Evolutionary conservation across 1,284 basidiomycete species (phyloP).

Genomic region (Rhizopogon parksii): DNA sequence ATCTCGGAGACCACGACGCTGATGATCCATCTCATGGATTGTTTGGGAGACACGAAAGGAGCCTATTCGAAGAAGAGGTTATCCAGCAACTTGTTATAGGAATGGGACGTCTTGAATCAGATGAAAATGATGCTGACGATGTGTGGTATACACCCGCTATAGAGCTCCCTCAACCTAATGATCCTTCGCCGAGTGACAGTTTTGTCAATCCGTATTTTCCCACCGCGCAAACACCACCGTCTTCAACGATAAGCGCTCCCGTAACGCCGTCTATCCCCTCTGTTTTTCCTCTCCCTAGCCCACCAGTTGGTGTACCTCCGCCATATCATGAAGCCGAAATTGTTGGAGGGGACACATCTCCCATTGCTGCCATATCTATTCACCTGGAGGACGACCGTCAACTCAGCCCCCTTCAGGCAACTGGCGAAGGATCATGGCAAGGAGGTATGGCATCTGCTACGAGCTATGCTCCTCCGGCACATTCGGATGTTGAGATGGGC

Average conservation of each 20-base stretch:
- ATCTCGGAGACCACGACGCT: conserved; percentile 19
- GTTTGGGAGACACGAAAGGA: conserved; percentile 50
- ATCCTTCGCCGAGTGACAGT: conserved; percentile 10
- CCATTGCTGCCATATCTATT: conserved; percentile 9
- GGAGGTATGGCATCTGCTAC: conserved; percentile 10
- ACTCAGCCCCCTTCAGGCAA: neutral
- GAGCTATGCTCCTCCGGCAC: conserved; percentile 12
- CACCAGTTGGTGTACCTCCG: conserved; percentile 13
- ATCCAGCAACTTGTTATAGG: conserved; percentile 82
- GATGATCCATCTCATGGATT: conserved; percentile 32
- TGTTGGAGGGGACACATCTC: conserved; percentile 11
- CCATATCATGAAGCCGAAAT: conserved; percentile 18
- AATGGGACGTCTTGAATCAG: conserved; percentile 72
- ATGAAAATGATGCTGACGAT: conserved; percentile 24
- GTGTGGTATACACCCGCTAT: conserved; percentile 29
- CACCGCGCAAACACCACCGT: conserved; percentile 7
- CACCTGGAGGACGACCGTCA: conserved; percentile 11
- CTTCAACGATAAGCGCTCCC: conserved; percentile 12
- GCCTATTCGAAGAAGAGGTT: conserved; percentile 73
- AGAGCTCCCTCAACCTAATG: conserved; percentile 18
- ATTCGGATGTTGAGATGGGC: neutral
- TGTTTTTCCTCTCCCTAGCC: conserved; percentile 3
- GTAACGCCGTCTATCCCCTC: conserved; percentile 4
- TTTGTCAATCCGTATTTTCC: conserved; percentile 31
- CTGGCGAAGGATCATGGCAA: conserved; percentile 10